Conservation (phyloP, 2,329 filamentous ascomycete species). For the Trichoderma semiorbis region DNA sequence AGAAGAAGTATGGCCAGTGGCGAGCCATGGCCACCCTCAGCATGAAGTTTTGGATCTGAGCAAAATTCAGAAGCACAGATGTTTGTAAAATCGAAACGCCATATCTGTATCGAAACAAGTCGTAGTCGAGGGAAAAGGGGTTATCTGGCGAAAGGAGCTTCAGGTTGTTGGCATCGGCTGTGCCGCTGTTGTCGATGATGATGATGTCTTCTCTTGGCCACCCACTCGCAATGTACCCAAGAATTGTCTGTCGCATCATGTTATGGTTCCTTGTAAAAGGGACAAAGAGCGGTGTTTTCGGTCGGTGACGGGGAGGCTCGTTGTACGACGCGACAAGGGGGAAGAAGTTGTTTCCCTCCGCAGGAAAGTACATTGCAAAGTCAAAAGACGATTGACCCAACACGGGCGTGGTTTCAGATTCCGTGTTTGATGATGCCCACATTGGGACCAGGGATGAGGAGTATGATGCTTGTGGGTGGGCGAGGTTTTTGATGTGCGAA, state of each 20-base stretch:
- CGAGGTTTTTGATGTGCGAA: not conserved
- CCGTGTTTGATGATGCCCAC: not conserved
- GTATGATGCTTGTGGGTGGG: not conserved
- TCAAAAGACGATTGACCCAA: not conserved
- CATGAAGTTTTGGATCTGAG: constrained; percentile 11
- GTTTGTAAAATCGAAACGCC: constrained; percentile 15
- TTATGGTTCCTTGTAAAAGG: constrained; percentile 12
- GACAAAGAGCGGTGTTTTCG: constrained; percentile 11
- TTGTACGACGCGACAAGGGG: constrained; percentile 16
- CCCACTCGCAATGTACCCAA: constrained; percentile 5
- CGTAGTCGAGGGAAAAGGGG: constrained; percentile 16
- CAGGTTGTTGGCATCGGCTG: constrained; percentile 9
- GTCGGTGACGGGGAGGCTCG: constrained; percentile 12
- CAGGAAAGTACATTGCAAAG: constrained; percentile 4
- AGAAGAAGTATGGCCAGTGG: constrained; percentile 13
- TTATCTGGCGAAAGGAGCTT: not conserved
- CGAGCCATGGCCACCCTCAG: not conserved
- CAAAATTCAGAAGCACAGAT: constrained; percentile 10
- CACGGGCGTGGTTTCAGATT: not conserved
- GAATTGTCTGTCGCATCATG: constrained; percentile 13
- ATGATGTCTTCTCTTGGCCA: constrained; percentile 16
- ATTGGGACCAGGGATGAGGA: not conserved
- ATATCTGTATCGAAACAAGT: constrained; percentile 13
- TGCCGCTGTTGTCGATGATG: constrained; percentile 14
- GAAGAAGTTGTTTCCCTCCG: constrained; percentile 10